A percentile compares a stretch with the other conserved stretches of the same genome.
Conservation (phyloP, 192 early-diverging fungal genomes). For the Phycomyces nitens region DNA sequence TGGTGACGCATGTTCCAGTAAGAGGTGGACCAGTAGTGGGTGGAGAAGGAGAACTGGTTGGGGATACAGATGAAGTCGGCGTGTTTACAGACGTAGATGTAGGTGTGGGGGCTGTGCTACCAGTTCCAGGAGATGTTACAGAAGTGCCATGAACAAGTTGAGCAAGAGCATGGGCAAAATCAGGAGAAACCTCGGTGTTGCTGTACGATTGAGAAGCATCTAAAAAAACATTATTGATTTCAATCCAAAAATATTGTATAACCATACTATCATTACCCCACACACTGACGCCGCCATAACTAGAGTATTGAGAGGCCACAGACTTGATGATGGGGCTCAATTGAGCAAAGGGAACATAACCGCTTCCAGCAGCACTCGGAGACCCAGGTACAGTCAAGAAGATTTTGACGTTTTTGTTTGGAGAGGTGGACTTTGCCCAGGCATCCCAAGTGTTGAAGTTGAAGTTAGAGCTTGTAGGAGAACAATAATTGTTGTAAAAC, state of each 20-base stretch:
- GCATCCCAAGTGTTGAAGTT: slow-evolving; percentile 73
- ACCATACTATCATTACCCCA: slow-evolving; percentile 44
- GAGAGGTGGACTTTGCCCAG: slow-evolving; percentile 57
- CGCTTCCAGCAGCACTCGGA: slow-evolving; percentile 51
- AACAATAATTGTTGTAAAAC: slow-evolving; percentile 83
- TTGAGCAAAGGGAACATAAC: slow-evolving; percentile 45
- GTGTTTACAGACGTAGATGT: not conserved
- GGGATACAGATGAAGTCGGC: not conserved
- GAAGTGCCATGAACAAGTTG: slow-evolving; percentile 12
- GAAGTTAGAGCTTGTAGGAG: slow-evolving; percentile 48
- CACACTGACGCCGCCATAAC: slow-evolving; percentile 70
- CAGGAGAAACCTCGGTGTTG: slow-evolving; percentile 39
- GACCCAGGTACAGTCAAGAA: slow-evolving; percentile 70
- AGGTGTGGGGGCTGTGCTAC: not conserved
- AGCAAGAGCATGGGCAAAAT: slow-evolving; percentile 25
- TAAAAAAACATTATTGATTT: slow-evolving; percentile 2
- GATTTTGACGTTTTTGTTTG: slow-evolving; percentile 64
- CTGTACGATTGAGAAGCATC: slow-evolving; percentile 60
- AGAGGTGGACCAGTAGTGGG: not conserved
- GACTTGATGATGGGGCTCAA: slow-evolving; percentile 50
- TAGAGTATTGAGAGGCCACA: slow-evolving; percentile 44
- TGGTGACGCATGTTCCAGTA: slow-evolving; percentile 12
- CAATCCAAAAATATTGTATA: no score
- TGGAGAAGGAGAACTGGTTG: not conserved
- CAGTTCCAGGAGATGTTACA: not conserved